phyloP scores from a whole-genome alignment of 495 filamentous ascomycete species.

The Beverwykella pulmonaria region DNA sequence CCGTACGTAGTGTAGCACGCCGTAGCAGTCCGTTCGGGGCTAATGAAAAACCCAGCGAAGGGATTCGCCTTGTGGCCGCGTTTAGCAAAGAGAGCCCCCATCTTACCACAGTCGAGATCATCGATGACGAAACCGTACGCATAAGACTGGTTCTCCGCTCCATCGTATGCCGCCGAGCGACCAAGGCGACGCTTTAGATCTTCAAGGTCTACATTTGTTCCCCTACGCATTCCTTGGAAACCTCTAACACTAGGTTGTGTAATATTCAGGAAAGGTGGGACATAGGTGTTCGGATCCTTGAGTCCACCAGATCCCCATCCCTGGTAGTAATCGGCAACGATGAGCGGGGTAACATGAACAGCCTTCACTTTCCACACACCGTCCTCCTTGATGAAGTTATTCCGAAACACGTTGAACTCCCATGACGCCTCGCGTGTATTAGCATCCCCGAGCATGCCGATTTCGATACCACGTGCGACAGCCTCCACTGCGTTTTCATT shows the following conservation, averaged over 20 bases:
- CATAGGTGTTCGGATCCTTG: neutral
- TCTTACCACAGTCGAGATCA: constrained; percentile 16
- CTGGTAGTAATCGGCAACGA: constrained; percentile 29
- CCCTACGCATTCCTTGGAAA: neutral
- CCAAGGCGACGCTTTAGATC: constrained; percentile 22
- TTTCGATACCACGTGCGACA: constrained; percentile 22
- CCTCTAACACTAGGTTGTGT: neutral
- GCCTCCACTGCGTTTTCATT: constrained; percentile 14
- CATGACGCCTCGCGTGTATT: constrained; percentile 21
- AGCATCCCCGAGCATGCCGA: constrained; percentile 28
- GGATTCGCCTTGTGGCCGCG: constrained; percentile 25
- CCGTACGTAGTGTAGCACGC: constrained; percentile 27
- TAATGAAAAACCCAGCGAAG: constrained; percentile 22
- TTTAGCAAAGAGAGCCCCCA: constrained; percentile 19
- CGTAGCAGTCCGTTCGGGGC: constrained; percentile 8
- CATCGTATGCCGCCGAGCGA: constrained; percentile 26
- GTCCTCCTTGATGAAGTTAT: constrained; percentile 22
- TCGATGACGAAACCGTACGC: constrained; percentile 29
- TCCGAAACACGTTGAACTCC: constrained; percentile 31
- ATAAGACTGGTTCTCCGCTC: constrained; percentile 21
- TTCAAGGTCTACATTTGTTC: constrained; percentile 2
- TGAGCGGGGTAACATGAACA: constrained; percentile 11
- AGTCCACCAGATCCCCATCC: constrained; percentile 24
- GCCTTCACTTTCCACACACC: constrained; percentile 17
- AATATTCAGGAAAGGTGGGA: constrained; percentile 13